Evolutionary conservation across 805 yeast species (phyloP).

Genomic region (Candida succiphila): DNA sequence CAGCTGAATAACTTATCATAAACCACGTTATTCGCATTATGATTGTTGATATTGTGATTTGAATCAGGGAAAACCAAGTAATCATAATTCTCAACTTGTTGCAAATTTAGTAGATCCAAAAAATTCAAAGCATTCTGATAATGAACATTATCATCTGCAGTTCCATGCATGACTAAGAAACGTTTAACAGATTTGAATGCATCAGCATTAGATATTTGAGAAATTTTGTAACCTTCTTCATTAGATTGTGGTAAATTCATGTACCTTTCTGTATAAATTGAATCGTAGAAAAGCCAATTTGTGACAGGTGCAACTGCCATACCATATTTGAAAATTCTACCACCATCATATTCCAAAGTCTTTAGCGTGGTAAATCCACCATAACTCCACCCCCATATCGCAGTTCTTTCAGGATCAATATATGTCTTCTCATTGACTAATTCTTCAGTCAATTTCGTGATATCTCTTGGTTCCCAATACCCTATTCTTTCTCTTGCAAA

Average conservation of each 20-base stretch:
- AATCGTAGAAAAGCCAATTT: slow-evolving; percentile 65
- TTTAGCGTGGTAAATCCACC: slow-evolving; percentile 75
- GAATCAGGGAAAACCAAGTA: slow-evolving; percentile 74
- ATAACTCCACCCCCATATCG: slow-evolving; percentile 86
- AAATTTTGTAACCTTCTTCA: slow-evolving; percentile 45
- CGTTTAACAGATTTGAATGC: slow-evolving; percentile 49
- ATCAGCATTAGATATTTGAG: slow-evolving; percentile 48
- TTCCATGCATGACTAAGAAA: slow-evolving; percentile 87
- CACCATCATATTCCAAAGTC: slow-evolving; percentile 58
- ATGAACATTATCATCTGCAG: slow-evolving; percentile 97
- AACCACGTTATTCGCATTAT: slow-evolving; percentile 62
- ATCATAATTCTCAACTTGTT: slow-evolving; percentile 76
- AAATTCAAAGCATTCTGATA: slow-evolving; percentile 79
- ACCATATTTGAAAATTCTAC: slow-evolving; percentile 59
- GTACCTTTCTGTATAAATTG: slow-evolving; percentile 73
- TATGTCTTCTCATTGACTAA: slow-evolving; percentile 37
- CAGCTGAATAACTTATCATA: slow-evolving; percentile 59
- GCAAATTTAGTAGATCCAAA: slow-evolving; percentile 62
- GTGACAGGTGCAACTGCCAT: slow-evolving; percentile 85
- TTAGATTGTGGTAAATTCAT: slow-evolving; percentile 53
- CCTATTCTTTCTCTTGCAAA: slow-evolving; percentile 54
- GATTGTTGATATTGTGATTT: slow-evolving; percentile 64
- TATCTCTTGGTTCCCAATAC: slow-evolving; percentile 68
- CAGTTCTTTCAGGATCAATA: slow-evolving; percentile 49
- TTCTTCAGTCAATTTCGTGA: slow-evolving; percentile 38